Evolutionary conservation across 768 basidiomycete species (phyloP), one percentile per base, ranked within the genome.

Genomic region (Lactarius vividus): DNA sequence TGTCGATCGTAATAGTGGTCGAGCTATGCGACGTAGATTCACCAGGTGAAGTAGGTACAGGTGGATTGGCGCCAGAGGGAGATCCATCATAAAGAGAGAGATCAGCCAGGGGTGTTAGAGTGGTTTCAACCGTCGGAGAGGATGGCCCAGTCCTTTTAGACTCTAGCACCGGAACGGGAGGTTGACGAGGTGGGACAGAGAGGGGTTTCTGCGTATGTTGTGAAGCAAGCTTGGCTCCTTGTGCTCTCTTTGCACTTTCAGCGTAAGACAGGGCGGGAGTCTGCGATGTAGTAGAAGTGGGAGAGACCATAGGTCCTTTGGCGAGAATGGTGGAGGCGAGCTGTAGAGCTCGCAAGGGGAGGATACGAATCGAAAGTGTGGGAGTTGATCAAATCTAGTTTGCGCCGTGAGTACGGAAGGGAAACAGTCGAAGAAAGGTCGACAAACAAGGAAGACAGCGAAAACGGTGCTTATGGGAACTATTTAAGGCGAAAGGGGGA

Each of bases 241-340:
- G 75, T 16, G 73, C 73, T 63, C 83, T 75, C 74, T 74, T 78
- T 26, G 77, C 76, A 60, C 77, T 73, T 62, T 77, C 76, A 18
- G 77, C 77, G 64, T 88, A 88, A 33, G 87, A 88, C 57, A 85
- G 79, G 63, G 79, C 74, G 68, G 78, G 78, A 52, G 74, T 75
- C 59, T 76, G 76, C 63, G 73, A 70, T 44, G 73, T 42, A 39
- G 73, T 64, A 57, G 75, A 67, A 35, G 74, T 66, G 44, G 75
- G 67, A 40, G 77, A 72, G 58, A 75, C 73, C 76, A 76, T 76
- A 44, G 69, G 62, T 62, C 61, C 58, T 57, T 55, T 58, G 46
- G 71, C 56, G 71, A 76, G 68, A 75, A 77, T 71, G 72, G 35
- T 28, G 28, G 55, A 61, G 54, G 59, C 29, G 64, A 66, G 59